Evolutionary conservation across 805 yeast species (phyloP), one percentile per base, ranked within the genome.

Genomic region (Vanderwaltozyma polyspora): DNA sequence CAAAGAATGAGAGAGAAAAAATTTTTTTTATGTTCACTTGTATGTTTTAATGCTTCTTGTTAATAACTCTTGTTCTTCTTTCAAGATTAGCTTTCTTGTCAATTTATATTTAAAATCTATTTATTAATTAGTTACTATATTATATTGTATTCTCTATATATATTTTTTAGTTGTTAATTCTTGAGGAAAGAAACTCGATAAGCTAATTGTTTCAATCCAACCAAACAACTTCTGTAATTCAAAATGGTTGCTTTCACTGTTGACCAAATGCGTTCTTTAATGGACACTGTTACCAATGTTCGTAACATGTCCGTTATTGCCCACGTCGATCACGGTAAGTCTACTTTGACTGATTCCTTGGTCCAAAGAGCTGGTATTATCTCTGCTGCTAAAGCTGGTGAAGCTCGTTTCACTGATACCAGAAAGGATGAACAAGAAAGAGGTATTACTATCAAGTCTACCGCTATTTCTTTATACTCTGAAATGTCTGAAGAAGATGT

Each of bases 241-340:
- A 36, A 46, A 43, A 52, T 52, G 58, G 58, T 52, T 51, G 58
- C 58, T 52, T 71, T 71, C 74, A 71, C 77, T 62, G 73, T 70
- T 66, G 76, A 70, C 70, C 95, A 89, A 75, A 89, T 89, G 79
- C 93, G 97, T 74, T 86, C 71, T 64, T 79, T 89, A 71, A 89
- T 89, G 97, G 96, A 89, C 93, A 81, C 79, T 73, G 95, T 86
- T 76, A 82, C 95, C 72, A 87, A 87, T 66, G 95, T 89, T 64
- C 95, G 97, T 78, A 89, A 89, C 93, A 89, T 89, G 93, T 89
- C 96, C 70, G 97, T 89, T 70, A 91, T 89, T 79, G 97, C 97
- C 64, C 97, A 89, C 78, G 96, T 89, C 81, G 97, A 89, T 78
- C 97, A 89, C 78, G 97, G 97, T 74, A 89, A 89, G 72, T 86